Evolutionary conservation across 371 early-diverging fungal species (phyloP).

Genomic region (Mucor irregularis): DNA sequence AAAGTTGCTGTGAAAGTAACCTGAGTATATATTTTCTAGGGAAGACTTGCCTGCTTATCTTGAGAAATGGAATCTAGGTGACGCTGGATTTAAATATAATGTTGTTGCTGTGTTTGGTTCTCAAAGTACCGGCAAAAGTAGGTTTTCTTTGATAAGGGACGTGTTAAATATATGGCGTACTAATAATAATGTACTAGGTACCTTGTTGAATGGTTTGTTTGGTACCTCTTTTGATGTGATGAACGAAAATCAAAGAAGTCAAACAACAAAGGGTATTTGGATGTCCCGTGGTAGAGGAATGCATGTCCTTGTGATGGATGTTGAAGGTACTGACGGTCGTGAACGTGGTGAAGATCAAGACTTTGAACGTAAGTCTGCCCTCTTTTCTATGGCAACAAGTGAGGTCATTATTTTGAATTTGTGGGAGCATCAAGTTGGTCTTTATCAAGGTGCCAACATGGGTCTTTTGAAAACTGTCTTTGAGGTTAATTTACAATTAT

Average conservation of each 20-base stretch:
- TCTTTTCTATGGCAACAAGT: conserved; percentile 94
- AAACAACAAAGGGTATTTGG: conserved; percentile 98
- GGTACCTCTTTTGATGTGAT: conserved; percentile 94
- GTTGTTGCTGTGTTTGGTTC: conserved; percentile 98
- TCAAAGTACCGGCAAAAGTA: conserved; percentile 97
- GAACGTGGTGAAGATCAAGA: conserved; percentile 99
- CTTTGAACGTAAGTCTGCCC: conserved; percentile 96
- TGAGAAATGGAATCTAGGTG: conserved; percentile 81
- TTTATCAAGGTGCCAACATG: conserved; percentile 99
- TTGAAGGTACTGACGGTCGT: conserved; percentile 98
- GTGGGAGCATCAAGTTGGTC: conserved; percentile 97
- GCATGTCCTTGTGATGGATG: conserved; percentile 94
- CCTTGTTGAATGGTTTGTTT: conserved; percentile 93
- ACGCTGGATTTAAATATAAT: conserved; percentile 93
- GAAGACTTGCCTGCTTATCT: conserved; percentile 70
- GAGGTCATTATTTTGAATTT: conserved; percentile 96
- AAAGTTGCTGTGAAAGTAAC: too few species aligned
- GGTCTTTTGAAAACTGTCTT: conserved; percentile 97
- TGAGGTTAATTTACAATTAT: conserved; percentile 96
- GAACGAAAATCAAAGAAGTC: conserved; percentile 80
- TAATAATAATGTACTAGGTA: too few species aligned
- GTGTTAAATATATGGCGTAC: too few species aligned
- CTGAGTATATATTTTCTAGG: too few species aligned
- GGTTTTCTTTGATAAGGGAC: conserved; percentile 23
- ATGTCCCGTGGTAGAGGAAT: conserved; percentile 81